Evolutionary conservation across 352 stramenopile species (phyloP), one percentile per base, ranked within the genome.

Genomic region (Nothophytophthora sp.): DNA sequence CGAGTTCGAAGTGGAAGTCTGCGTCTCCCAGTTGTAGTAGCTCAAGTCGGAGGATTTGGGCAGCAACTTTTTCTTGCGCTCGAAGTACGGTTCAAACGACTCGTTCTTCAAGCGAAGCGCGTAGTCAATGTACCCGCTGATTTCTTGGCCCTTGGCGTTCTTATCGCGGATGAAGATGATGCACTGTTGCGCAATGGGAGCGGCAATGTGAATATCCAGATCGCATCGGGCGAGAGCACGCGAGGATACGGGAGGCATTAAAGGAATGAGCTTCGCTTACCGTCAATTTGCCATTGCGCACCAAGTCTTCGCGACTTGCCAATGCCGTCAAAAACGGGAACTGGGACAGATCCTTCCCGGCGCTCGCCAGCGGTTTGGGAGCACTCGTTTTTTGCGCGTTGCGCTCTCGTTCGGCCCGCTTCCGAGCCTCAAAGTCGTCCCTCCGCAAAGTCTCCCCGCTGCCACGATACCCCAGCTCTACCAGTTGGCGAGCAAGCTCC

Each of bases 21-120:
- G 92, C 6, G 89, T 98, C 61, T 98, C 90, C 90, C 90, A 98
- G 55, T 98, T 98, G 79, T 98, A 98, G 67, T 97, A 98, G 52
- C 86, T 97, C 34, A 98, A 49, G 56, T 98, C 93, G 0, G 81
- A 90, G 9, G 90, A 86, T 45, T 96, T 97, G 0, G 93, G 92
- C 35, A 98, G 70, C 18, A 98, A 50, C 69, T 90, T 91, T 57
- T 98, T 98, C 51, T 95, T 92, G 19, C 81, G 70, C 30, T 97
- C 83, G 68, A 98, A 98, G 50, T 98, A 98, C n/a, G 83, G 71
- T 53, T 97, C 92, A 52, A 98, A 98, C 18, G 90, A 67, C 48
- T 98, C 92, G 2, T 85, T 96, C 60, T 97, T 96, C 20, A 98
- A 63, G 9, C 93, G 74, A 24, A 96, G 63, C 15, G 88, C 90